phyloP scores from a whole-genome alignment of 2,329 filamentous ascomycete genomes.

The Aspergillus fumigatus region DNA sequence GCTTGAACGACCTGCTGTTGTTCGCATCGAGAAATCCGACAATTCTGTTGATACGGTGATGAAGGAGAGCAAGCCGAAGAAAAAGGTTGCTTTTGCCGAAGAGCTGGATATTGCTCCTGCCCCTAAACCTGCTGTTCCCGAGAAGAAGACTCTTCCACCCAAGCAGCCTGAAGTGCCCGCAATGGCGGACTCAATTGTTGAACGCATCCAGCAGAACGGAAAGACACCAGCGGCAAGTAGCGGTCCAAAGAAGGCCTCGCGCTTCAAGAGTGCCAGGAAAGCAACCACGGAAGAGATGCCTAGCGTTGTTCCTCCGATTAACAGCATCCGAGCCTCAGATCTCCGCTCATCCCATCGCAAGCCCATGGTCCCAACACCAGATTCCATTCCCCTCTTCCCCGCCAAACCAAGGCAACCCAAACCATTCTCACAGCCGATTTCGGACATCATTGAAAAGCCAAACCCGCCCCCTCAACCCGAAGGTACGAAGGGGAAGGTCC shows the following conservation, averaged over 20 bases:
- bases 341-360: conserved; percentile 17
- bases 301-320: conserved; percentile 8
- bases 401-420: conserved; percentile 34
- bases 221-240: conserved; percentile 15
- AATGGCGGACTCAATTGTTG: conserved; percentile 42
- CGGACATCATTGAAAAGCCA: conserved; percentile 17
- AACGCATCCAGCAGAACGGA: conserved; percentile 30
- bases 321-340: conserved; percentile 17
- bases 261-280: conserved; percentile 39
- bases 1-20: conserved; percentile 23
- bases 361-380: conserved; percentile 16
- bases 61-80: conserved; percentile 41
- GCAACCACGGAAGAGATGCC: conserved; percentile 8
- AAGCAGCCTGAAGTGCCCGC: conserved; percentile 26
- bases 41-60: conserved; percentile 6
- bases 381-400: conserved; percentile 34
- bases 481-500: conserved; percentile 45
- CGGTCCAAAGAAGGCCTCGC: conserved; percentile 39
- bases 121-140: conserved; percentile 23
- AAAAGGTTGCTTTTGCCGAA: conserved; percentile 77
- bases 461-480: conserved; percentile 34
- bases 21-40: conserved; percentile 21
- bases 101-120: conserved; percentile 64
- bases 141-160: conserved; percentile 26
- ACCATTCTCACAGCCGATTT: conserved; percentile 36